These are phyloP conservation scores for Fraxinus americana DNA, from an alignment of 257 asterid species.

Conservation along the genomic window DNA sequence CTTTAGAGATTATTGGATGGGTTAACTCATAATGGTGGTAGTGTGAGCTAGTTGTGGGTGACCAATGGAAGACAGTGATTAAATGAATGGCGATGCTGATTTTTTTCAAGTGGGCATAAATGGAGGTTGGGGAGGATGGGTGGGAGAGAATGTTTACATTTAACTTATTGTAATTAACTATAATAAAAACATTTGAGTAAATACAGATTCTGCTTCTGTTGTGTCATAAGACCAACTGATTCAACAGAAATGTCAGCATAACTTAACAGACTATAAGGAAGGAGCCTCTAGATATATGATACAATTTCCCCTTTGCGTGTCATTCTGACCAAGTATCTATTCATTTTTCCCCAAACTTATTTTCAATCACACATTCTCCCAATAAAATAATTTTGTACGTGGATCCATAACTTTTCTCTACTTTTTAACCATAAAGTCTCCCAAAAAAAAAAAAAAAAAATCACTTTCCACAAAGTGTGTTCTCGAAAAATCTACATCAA, in stretches of 20 bases:
- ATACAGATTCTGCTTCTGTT: not conserved
- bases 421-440: no score
- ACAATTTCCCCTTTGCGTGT: not conserved
- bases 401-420: no score
- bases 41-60: not conserved
- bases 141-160: not conserved
- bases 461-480: no score
- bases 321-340: not conserved
- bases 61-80: not conserved
- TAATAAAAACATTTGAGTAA: not conserved
- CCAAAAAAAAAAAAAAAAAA: no score
- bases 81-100: not conserved
- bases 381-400: no score
- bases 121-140: not conserved
- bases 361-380: no score
- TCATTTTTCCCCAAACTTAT: no score
- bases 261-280: not conserved
- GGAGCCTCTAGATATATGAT: not conserved
- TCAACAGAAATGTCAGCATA: not conserved
- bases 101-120: not conserved
- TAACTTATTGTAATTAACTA: not conserved
- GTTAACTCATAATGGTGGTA: slow-evolving; percentile 1
- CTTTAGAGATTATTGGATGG: not conserved
- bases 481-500: no score
- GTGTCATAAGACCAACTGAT: not conserved